phyloP scores from a whole-genome alignment of 2,329 filamentous ascomycete species.

The Alternaria brassicicola region DNA sequence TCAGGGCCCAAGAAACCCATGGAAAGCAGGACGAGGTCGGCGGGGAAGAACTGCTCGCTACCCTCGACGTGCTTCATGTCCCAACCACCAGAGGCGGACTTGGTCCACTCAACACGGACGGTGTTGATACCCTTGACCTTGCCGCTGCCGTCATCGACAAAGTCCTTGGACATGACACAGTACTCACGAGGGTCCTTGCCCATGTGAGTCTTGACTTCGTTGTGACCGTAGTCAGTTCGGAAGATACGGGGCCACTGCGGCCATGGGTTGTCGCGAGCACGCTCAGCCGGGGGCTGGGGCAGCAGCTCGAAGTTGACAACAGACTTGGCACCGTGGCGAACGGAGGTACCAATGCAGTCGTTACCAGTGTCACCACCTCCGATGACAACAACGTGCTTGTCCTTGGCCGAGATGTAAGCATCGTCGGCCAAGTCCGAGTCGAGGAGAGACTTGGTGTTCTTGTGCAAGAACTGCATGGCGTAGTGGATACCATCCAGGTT shows the following conservation, averaged over 20 bases:
- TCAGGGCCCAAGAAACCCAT: constrained; percentile 98
- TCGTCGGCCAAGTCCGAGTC: constrained; percentile 86
- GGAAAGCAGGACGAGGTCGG: constrained; percentile 89
- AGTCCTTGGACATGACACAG: constrained; percentile 98
- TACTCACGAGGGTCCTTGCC: constrained; percentile 95
- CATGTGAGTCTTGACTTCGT: constrained; percentile 93
- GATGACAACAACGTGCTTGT: constrained; percentile 94
- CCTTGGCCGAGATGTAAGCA: constrained; percentile 91
- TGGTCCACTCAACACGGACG: constrained; percentile 94
- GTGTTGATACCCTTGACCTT: constrained; percentile 96
- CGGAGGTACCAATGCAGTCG: constrained; percentile 95
- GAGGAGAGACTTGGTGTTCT: constrained; percentile 96
- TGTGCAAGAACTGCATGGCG: constrained; percentile 96
- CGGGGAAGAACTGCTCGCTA: constrained; percentile 94
- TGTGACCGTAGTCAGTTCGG: constrained; percentile 97
- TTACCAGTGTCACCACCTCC: constrained; percentile 98
- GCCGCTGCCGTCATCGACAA: constrained; percentile 85
- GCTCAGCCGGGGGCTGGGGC: constrained; percentile 88
- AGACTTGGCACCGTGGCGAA: constrained; percentile 93
- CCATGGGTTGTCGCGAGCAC: constrained; percentile 95
- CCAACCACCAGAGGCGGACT: constrained; percentile 86
- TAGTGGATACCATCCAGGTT: constrained; percentile 91
- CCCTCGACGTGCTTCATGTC: constrained; percentile 98
- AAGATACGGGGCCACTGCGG: constrained; percentile 98
- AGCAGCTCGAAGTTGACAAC: constrained; percentile 96